phyloP scores from a whole-genome alignment of 148 eudicot species.

The Fagopyrum homotropicum region DNA sequence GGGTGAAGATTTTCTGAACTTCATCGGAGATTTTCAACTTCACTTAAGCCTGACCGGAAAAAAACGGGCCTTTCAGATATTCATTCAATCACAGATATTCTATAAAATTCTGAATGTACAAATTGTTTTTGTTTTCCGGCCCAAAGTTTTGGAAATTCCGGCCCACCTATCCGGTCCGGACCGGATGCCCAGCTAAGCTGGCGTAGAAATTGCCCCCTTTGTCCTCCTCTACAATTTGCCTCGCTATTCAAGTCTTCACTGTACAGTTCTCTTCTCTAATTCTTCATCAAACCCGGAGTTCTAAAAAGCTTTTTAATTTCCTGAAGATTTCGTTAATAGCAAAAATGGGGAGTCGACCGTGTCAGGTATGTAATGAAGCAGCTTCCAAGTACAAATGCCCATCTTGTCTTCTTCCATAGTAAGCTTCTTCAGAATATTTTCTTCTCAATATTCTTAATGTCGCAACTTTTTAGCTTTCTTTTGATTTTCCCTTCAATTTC shows the following conservation, averaged over 20 bases:
- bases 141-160: too few species aligned
- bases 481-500: background rate
- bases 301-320: background rate
- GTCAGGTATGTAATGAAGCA: slow-evolving; percentile 64
- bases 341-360: slow-evolving; percentile 44
- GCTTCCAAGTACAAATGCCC: slow-evolving; percentile 81
- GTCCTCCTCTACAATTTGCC: too few species aligned
- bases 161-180: too few species aligned
- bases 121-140: too few species aligned
- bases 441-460: background rate
- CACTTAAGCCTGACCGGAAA: too few species aligned
- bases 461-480: background rate
- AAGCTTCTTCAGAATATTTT: slow-evolving; percentile 11
- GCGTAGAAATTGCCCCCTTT: too few species aligned
- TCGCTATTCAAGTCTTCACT: background rate
- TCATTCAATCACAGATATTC: too few species aligned
- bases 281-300: background rate
- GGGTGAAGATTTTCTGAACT: too few species aligned
- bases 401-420: slow-evolving; percentile 64
- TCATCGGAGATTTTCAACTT: too few species aligned
- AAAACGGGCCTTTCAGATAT: too few species aligned
- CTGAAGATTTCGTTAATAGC: background rate
- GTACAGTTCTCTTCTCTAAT: background rate
- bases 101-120: too few species aligned
- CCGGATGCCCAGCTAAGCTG: too few species aligned